phyloP scores from a whole-genome alignment of 345 rosid species.

The Heritiera fomes region DNA sequence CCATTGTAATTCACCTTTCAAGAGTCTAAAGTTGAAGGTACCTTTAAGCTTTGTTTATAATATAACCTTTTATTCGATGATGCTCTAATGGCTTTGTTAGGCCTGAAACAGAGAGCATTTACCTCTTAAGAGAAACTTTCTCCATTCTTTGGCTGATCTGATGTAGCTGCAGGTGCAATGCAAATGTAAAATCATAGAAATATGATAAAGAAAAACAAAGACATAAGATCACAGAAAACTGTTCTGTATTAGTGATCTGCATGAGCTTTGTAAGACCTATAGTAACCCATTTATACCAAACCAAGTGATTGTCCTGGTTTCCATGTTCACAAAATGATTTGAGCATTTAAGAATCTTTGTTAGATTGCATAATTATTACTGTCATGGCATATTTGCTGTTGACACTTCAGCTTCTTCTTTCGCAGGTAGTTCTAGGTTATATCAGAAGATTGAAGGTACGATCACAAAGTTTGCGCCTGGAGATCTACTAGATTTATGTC shows the following conservation, averaged over 20 bases:
- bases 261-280: no score
- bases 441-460: neutral
- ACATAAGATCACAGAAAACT: neutral
- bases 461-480: neutral
- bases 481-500: neutral
- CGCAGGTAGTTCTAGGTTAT: neutral
- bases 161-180: neutral
- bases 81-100: neutral
- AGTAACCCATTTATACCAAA: no score
- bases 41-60: neutral
- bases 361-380: no score
- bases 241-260: neutral
- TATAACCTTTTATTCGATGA: neutral
- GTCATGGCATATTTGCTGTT: neutral
- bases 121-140: neutral
- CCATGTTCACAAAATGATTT: no score
- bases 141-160: neutral
- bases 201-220: neutral
- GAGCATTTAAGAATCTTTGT: no score
- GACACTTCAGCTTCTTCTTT: neutral
- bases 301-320: no score
- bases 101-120: neutral
- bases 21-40: conserved; percentile 6
- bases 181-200: neutral
- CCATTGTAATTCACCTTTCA: neutral